Percentiles rank a stretch among this genome's conserved stretches.
Conservation (phyloP, 2,329 filamentous ascomycete genomes). For the Boeremia exigua region DNA sequence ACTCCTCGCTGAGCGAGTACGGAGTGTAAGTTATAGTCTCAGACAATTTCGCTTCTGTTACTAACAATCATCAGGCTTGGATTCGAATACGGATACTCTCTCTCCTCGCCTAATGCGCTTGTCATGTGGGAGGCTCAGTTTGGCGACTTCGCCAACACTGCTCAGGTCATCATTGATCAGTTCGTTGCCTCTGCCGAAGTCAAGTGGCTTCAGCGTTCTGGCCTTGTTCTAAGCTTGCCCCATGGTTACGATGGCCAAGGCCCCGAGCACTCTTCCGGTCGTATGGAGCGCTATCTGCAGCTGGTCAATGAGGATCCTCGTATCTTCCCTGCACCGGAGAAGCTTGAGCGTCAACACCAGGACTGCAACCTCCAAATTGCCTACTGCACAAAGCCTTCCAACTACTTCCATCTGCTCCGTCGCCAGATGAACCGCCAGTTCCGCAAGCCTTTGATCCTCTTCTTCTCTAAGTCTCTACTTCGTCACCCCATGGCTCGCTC, state of each 20-base stretch:
- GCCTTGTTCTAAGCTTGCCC: slow-evolving; percentile 92
- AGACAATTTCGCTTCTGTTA: background rate
- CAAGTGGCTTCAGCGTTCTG: slow-evolving; percentile 98
- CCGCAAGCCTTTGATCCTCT: slow-evolving; percentile 95
- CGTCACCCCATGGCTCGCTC: slow-evolving; percentile 93
- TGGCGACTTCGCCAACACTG: slow-evolving; percentile 99
- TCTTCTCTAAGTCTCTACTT: slow-evolving; percentile 97
- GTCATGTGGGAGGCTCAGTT: slow-evolving; percentile 99
- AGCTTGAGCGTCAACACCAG: slow-evolving; percentile 95
- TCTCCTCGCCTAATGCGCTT: slow-evolving; percentile 94
- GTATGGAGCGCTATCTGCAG: slow-evolving; percentile 96
- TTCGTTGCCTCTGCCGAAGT: slow-evolving; percentile 97
- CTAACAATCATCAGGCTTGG: slow-evolving; percentile 69
- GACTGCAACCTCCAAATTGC: slow-evolving; percentile 99
- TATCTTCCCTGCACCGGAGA: slow-evolving; percentile 85
- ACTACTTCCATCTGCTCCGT: slow-evolving; percentile 94
- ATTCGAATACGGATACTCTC: slow-evolving; percentile 98
- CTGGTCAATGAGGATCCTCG: slow-evolving; percentile 97
- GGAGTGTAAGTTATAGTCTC: slow-evolving; percentile 61
- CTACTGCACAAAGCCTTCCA: slow-evolving; percentile 95
- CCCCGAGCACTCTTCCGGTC: slow-evolving; percentile 95
- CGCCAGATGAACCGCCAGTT: slow-evolving; percentile 99
- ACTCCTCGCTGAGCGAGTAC: slow-evolving; percentile 83
- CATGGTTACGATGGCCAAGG: slow-evolving; percentile 99
- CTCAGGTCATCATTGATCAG: slow-evolving; percentile 98